Evolutionary conservation across 1,284 basidiomycete species (phyloP), one percentile per base, ranked within the genome.

Genomic region (Golubevia pallescens): DNA sequence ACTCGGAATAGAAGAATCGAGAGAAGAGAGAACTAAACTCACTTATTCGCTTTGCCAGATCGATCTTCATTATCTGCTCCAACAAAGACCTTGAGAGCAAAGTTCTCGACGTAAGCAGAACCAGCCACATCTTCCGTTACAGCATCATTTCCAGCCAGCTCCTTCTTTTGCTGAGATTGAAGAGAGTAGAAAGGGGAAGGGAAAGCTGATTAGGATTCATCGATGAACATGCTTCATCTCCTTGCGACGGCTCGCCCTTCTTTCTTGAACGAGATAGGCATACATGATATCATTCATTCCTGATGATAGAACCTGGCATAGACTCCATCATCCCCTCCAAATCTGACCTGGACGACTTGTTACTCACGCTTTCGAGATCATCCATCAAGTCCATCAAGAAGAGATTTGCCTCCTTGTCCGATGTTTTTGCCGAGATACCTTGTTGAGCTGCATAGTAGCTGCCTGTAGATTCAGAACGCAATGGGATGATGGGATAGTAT

Each of bases 51-150:
- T 60, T 88, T 88, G 0, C 93, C 94, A 14, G 87, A 88, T 54
- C 94, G 88, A 84, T 97, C 95, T 81, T 95, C 93, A 72, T 93
- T 92, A 84, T 99, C 95, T n/a, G 96, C 95, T 63, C 89, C 88
- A 8, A 89, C 87, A 86, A 98, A 99, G 24, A 98, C 90, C 70
- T 90, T 92, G 42, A 96, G 87, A 0, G 93, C 95, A 88, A 97
- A 97, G 87, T 95, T 95, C 87, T 97, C 94, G 32, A 97, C 90
- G 81, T 95, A 95, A 2, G 94, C 94, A 0, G 91, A 89, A 60
- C 93, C 93, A 0, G 90, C 93, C 1, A 89, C 87, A 77, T 97
- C 94, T 73, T 92, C 90, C 65, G 93, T 92, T 66, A 97, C 89
- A 1, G 93, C 92, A 79, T 97, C 94, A 71, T 92, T 91, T 19